Conservation (phyloP, 2,329 filamentous ascomycete genomes). For the Trichoderma guizhouense region DNA sequence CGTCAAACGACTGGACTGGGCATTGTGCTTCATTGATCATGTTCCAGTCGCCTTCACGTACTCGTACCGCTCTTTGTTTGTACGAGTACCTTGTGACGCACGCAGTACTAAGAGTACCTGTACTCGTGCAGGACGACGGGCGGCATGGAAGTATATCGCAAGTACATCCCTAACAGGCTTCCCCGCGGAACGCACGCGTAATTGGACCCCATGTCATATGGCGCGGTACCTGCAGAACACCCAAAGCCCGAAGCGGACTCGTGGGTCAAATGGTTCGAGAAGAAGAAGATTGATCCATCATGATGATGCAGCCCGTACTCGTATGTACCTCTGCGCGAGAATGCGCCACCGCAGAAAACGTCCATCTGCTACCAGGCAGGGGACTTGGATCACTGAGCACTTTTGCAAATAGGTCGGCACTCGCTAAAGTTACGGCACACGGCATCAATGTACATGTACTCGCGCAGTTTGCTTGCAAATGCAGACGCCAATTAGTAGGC, state of each 20-base stretch:
- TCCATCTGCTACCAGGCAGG: not conserved
- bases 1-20: not conserved
- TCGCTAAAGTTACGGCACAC: not conserved
- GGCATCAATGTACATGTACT: not conserved
- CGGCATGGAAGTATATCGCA: constrained; percentile 2
- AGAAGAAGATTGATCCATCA: constrained; percentile 1
- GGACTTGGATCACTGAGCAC: not conserved
- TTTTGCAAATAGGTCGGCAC: not conserved
- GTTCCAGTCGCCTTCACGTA: no score
- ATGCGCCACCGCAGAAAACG: not conserved
- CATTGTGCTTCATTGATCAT: not conserved
- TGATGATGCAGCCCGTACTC: not conserved
- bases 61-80: not conserved
- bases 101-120: not conserved
- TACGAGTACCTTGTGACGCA: not conserved
- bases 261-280: constrained; percentile 2
- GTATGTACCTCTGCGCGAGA: not conserved
- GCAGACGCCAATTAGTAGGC: not conserved
- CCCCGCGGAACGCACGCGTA: constrained; percentile 17
- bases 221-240: constrained; percentile 17
- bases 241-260: constrained; percentile 5
- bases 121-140: not conserved
- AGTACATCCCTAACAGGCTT: constrained; percentile 18
- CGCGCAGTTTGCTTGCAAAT: not conserved
- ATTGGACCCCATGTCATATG: not conserved